Base-by-base conservation (phyloP, 73 alveolate species). In the Paramecium bursaria region DNA sequence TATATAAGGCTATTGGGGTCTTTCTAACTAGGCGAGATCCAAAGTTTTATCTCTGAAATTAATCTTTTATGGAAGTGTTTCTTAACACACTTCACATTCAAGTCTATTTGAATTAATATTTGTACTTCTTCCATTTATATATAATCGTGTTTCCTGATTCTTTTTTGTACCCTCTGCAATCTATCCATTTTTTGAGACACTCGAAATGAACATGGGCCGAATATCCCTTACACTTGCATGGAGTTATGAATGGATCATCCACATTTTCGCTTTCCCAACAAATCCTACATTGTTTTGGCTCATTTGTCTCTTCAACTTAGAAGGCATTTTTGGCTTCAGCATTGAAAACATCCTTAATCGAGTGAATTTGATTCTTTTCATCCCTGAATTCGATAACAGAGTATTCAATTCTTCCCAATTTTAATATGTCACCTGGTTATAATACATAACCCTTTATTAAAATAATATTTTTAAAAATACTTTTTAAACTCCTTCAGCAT, bases 61-160 rank as follows among this genome's bases (percentile, higher is more conserved):
- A 9, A 93, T 74, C 79, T 86, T 76, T 60, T 93, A 90, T 7
- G 98, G 98, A 17, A 87, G 85, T 46, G 92, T 76, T 73, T 91
- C 94, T 86, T 93, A 88, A 23, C 98, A 93, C 14, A 93, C 86
- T 74, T 93, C 98, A 73, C 98, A 93, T 15, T 90, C 88, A 3
- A 92, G 73, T 67, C 82, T 85, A 60, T n/a, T 49, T 42, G 19
- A 0, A 22, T 26, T 31, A 75, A 19, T 15, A 85, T 15, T 46
- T 5, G 5, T 73, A 39, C 53, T 87, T 90, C 47, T 90, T 90
- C 95, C 93, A 88, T 61, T 86, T 90, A 42, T 50, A 87, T 4
- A 85, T 27, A 25, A 88, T 74, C 1, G 79, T 74, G 80, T 49
- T 46, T 39, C 74, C 87, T 14, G 80, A 49, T 51, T 75, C 80